Conservation (phyloP, 2,329 filamentous ascomycete genomes). For the Aspergillus sp. region DNA sequence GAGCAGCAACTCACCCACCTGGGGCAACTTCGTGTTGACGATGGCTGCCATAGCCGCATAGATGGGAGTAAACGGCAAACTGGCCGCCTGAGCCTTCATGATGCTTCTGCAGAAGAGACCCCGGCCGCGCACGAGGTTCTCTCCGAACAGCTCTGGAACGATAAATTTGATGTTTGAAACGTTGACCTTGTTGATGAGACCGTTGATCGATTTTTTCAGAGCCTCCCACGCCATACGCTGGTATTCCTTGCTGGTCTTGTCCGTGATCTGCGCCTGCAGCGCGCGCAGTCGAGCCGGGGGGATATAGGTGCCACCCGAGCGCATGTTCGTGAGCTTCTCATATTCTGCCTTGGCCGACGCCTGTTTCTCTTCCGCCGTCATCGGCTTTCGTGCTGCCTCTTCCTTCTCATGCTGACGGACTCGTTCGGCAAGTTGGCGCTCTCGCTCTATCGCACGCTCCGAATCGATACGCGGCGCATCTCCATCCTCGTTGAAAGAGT, state of each 20-base stretch:
- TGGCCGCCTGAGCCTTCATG: constrained; percentile 97
- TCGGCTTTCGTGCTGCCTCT: constrained; percentile 50
- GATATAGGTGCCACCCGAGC: constrained; percentile 94
- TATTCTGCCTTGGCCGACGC: constrained; percentile 88
- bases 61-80: constrained; percentile 92
- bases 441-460: constrained; percentile 49
- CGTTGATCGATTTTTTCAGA: constrained; percentile 97
- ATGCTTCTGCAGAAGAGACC: constrained; percentile 93
- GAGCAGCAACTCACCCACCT: constrained; percentile 87
- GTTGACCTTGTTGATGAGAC: constrained; percentile 98
- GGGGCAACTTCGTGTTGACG: constrained; percentile 94
- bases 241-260: constrained; percentile 94
- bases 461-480: constrained; percentile 52
- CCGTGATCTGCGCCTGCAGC: constrained; percentile 93
- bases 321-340: constrained; percentile 85
- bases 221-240: constrained; percentile 99
- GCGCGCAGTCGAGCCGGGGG: constrained; percentile 87
- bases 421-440: constrained; percentile 53
- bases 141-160: constrained; percentile 89
- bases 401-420: constrained; percentile 53
- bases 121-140: constrained; percentile 88
- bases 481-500: constrained; percentile 31
- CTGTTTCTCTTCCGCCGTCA: constrained; percentile 79
- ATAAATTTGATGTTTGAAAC: constrained; percentile 97
- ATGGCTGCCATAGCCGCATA: constrained; percentile 95